Base-by-base conservation (phyloP, 2,329 filamentous ascomycete species). In the Colletotrichum lentis region DNA sequence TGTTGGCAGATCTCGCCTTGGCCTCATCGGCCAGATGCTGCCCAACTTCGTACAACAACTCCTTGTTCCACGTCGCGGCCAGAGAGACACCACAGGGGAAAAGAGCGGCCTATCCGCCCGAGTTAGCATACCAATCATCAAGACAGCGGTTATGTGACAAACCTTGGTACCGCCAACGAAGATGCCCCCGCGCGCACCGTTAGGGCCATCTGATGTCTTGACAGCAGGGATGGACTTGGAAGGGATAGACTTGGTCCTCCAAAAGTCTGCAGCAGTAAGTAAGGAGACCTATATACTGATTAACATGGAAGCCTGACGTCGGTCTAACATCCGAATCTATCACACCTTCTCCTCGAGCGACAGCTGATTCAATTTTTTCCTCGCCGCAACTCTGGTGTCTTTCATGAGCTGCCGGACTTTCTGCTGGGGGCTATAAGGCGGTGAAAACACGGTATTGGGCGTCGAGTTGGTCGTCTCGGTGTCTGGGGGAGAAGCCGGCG, bases 31-130 rank as follows among this genome's bases (percentile, higher is more conserved):
- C 92, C 67, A 95, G 85, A 71, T 92, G 85, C 64, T 87, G 83
- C 12, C 92, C 92, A 49, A 93, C 86, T 71, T 91, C 80, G 69
- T 88, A 84, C 31, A 94, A 83, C 44, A 95, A 81, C 6, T 89
- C 84, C 55, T 86, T 84, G 74, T 95, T 92, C 90, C 91, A 96
- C 41, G 92, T 93, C 49, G 91, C 90, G 8, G 91, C 92, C 52
- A 95, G 84, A 0, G 90, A 93, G 64, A 93, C 88, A 64, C 91
- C 91, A 72, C 91, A 94, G 8, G 92, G 92, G 71, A 95, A 91
- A 54, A 93, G 85, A 20, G 92, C 92, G 46, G 92, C 91, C 82
- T 92, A 74, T 12, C 12, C 5, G 6, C 12, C 12, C 5, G 6
- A 31, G 20, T 39, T 12, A 27, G 41, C 39, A 44, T 35, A 20